Base-by-base conservation (phyloP, 345 rosid species). In the Eucalyptus dawsonii region DNA sequence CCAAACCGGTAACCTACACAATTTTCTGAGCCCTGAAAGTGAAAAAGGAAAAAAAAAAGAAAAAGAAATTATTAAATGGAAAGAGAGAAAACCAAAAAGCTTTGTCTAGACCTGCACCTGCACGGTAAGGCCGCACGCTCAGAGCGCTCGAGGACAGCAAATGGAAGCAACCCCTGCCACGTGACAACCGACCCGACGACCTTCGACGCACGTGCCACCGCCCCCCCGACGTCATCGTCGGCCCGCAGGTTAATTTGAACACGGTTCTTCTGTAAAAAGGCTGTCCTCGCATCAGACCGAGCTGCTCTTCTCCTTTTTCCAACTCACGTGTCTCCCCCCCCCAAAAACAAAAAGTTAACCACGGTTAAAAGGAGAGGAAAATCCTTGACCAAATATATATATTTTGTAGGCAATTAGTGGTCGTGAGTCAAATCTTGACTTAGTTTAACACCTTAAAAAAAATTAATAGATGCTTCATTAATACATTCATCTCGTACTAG, bases 161-260 rank as follows among this genome's bases (percentile, higher is more conserved):
- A 37, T 6, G 85, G 87, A 89, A 54, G 93, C 91, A 92, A 89
- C 90, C 92, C 90, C 87, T 65, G 92, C 93, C 96, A 94, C 95
- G 94, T 94, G 95, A 93, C 88, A 34, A 54, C 47, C 72, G 87
- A 88, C 34, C 37, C 13, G 45, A 40, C 49, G 89, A 49, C 80
- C 87, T 42, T 7, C 53, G 25, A 22, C 93, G 90, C 94, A 93
- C 94, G 95, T 92, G 96, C 94, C 92, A 24, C 3, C 6, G 86
- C 85, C 88, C 24, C 91, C n/a, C 95, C 91, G 50, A 86, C 45
- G 24, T 44, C 42, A 83, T 25, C 83, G 19, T 53, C 50, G n/a
- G 16, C 27, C 86, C 25, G n/a, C 85, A 29, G 51, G 24, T 9
- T 22, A 49, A 45, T 44, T 62, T 44, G 81, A 54, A 86, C 87